phyloP scores from a whole-genome alignment of 1,284 basidiomycete genomes.

The Papiliotrema laurentii region DNA sequence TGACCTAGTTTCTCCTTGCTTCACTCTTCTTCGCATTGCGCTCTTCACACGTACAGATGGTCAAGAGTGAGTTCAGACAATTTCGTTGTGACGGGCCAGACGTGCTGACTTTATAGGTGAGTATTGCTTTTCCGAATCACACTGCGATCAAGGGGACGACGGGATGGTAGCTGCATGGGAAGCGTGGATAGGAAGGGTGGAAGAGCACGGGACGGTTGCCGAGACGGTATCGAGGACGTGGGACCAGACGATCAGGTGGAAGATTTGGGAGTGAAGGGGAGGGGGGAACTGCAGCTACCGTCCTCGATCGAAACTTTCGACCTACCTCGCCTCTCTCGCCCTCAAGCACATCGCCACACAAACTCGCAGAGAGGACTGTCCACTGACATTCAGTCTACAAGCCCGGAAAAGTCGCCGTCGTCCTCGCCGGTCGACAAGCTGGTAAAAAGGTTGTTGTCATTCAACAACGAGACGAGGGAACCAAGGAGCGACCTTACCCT shows the following conservation, averaged over 20 bases:
- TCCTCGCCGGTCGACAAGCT: constrained; percentile 94
- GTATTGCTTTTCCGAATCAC: background rate
- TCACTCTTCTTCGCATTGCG: background rate
- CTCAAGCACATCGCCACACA: too few species aligned
- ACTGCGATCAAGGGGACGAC: background rate
- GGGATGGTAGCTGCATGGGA: background rate
- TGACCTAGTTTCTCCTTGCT: constrained; percentile 11
- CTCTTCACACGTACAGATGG: constrained; percentile 28
- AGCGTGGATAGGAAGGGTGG: background rate
- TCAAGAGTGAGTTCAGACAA: constrained; percentile 39
- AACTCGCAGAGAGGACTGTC: too few species aligned
- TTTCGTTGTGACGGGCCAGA: background rate
- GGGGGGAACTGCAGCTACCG: background rate
- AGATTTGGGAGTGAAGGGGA: background rate
- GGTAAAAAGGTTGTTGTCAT: constrained; percentile 96
- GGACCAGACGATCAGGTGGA: background rate
- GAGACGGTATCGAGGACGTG: background rate
- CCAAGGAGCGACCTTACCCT: constrained; percentile 82
- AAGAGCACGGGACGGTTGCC: background rate
- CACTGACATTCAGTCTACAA: constrained; percentile 74
- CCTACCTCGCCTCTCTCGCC: too few species aligned
- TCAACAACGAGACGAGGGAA: constrained; percentile 89
- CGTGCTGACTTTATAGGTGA: constrained; percentile 1
- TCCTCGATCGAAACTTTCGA: too few species aligned
- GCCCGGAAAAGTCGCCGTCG: constrained; percentile 96